A percentile compares a stretch with the other conserved stretches of the same genome.
Conservation (phyloP, 352 stramenopile genomes). For the Peronospora destructor region DNA sequence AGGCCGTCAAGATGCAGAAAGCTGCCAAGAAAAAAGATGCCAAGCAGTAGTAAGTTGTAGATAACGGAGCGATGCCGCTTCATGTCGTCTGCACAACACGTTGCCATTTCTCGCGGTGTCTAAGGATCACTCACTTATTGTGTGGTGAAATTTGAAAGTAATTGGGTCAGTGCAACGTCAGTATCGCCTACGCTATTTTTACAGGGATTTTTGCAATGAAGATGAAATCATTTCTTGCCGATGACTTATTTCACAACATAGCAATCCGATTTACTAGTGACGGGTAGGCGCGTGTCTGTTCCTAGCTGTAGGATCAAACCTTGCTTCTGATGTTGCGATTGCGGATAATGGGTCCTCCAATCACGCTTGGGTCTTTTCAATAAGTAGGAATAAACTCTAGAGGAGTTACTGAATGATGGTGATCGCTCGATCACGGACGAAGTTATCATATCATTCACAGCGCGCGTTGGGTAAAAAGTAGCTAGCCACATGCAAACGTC, state of each 20-base stretch:
- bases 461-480: too few relatives aligned
- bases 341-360: too few relatives aligned
- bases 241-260: neutral
- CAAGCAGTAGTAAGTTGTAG: conserved; percentile 47
- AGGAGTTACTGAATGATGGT: too few relatives aligned
- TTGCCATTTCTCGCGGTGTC: conserved; percentile 16
- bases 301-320: too few relatives aligned
- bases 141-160: neutral
- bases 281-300: too few relatives aligned
- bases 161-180: too few relatives aligned
- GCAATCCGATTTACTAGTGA: neutral
- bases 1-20: conserved; percentile 94
- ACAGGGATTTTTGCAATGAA: neutral
- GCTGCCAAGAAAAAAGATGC: conserved; percentile 87
- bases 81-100: conserved; percentile 12
- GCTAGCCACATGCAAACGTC: too few relatives aligned
- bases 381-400: too few relatives aligned
- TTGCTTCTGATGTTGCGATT: conserved; percentile 1
- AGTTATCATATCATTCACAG: too few relatives aligned
- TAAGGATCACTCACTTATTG: conserved; percentile 2
- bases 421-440: too few relatives aligned
- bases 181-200: too few relatives aligned
- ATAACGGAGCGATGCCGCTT: conserved; percentile 11
- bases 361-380: too few relatives aligned
- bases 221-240: neutral